Evolutionary conservation across 805 yeast genomes (phyloP).

Genomic region (Wickerhamiella domercqiae): DNA sequence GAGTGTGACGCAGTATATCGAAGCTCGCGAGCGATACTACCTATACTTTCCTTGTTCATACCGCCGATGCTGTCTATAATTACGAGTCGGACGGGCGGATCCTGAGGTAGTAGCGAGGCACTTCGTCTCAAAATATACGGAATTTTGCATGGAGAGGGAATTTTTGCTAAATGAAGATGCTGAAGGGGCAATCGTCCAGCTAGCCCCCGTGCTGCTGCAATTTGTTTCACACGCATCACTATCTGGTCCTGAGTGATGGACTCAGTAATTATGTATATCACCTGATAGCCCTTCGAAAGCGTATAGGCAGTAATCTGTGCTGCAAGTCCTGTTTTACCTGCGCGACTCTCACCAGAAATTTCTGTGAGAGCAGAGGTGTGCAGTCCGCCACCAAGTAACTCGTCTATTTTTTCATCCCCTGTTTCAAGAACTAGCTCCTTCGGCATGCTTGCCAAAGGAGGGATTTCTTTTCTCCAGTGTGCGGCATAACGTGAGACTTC

Average conservation of each 20-base stretch:
- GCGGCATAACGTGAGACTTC: constrained; percentile 15
- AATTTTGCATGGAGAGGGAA: neutral
- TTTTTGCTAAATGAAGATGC: neutral
- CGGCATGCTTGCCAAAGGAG: neutral
- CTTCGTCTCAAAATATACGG: neutral
- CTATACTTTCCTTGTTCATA: too few species aligned
- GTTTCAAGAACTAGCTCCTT: neutral
- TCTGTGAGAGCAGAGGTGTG: too few species aligned
- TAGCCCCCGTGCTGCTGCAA: neutral
- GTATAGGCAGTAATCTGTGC: neutral
- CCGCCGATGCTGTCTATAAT: too few species aligned
- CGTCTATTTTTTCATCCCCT: neutral
- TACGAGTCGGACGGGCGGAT: constrained; percentile 32
- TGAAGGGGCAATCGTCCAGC: too few species aligned
- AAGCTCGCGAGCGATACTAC: constrained; percentile 50
- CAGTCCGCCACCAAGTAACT: neutral
- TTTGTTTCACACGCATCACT: neutral
- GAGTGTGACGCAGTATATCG: constrained; percentile 32
- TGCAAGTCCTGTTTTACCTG: neutral
- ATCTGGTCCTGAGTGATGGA: neutral
- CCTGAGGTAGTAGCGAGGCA: neutral
- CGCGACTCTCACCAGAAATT: neutral
- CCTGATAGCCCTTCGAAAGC: too few species aligned
- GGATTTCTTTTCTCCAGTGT: constrained; percentile 49
- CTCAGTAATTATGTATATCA: neutral